phyloP scores from a whole-genome alignment of 768 basidiomycete species.

The Coprinopsis cinerea region DNA sequence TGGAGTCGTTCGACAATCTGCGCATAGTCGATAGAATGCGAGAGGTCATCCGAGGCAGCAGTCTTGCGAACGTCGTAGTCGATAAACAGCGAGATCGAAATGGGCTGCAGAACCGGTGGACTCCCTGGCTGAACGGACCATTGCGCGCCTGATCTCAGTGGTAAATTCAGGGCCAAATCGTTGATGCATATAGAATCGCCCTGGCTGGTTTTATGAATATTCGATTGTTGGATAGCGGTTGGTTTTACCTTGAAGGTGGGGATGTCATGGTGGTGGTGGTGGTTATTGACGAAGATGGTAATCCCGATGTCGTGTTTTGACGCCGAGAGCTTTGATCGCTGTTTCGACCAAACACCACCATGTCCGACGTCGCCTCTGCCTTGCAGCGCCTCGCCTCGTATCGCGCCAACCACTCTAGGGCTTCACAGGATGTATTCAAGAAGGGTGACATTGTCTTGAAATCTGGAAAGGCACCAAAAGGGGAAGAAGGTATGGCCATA shows the following conservation, averaged over 20 bases:
- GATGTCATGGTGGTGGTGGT: not conserved
- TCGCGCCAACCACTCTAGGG: conserved; percentile 43
- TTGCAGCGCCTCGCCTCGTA: conserved; percentile 50
- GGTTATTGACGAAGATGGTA: not conserved
- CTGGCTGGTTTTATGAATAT: conserved; percentile 12
- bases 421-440: conserved; percentile 55
- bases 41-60: conserved; percentile 48
- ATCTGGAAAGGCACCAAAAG: conserved; percentile 40
- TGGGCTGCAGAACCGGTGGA: conserved; percentile 40
- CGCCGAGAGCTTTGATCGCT: conserved; percentile 9
- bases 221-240: not conserved
- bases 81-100: conserved; percentile 47
- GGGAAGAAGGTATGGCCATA: conserved; percentile 46
- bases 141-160: conserved; percentile 35
- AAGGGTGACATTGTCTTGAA: conserved; percentile 47
- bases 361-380: conserved; percentile 41
- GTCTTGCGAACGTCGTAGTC: conserved; percentile 43
- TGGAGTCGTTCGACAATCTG: conserved; percentile 29
- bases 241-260: conserved; percentile 12
- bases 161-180: conserved; percentile 38
- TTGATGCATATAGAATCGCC: conserved; percentile 39
- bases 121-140: conserved; percentile 32
- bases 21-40: conserved; percentile 62
- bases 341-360: conserved; percentile 14
- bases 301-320: not conserved